Evolutionary conservation across 176 grass and related monocot genomes (phyloP), one percentile per base, ranked within the genome.

Genomic region (Musa troglodytarum): DNA sequence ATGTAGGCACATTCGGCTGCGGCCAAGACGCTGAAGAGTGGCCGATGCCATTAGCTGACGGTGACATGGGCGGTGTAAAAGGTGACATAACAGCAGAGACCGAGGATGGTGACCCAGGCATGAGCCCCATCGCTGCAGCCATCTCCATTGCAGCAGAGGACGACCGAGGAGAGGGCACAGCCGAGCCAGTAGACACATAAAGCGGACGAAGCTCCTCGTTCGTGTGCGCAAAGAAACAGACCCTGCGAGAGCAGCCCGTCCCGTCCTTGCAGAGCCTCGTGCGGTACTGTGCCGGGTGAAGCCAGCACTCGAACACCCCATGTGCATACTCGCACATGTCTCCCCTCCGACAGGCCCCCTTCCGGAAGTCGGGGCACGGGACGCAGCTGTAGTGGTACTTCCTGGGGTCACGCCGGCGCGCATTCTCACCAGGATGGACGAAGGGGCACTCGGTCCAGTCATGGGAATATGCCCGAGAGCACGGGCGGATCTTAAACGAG

Each of bases 381-480:
- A 96, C 92, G 1, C 87, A 90, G 11, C 84, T 92, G 64, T 96
- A 96, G 3, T 88, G 87, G 34, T 92, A 88, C 78, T 90, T 92
- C 54, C 87, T 80, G 0, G 92, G 89, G 55, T 96, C 89, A 13
- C 92, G 89, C 52, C 92, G 89, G 77, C 92, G 83, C 0, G 92
- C 92, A 20, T 96, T 96, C 63, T 96, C 92, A 0, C 92, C 92
- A 0, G 92, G 92, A 15, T 92, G 92, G 66, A 92, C 89, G 64
- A 96, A 96, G 0, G 92, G 92, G 76, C 89, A 96, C 82, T 96
- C 92, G 0, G 92, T 96, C 92, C 92, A 96, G 85, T 96, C 92
- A 12, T 96, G 89, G 2, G 89, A 92, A 76, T 92, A 92, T 1
- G 92, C 92, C 53, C 92, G 78, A 51, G 92, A 96, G 83, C 92